phyloP scores from a whole-genome alignment of 352 stramenopile species.

The Phytophthora sojae region DNA sequence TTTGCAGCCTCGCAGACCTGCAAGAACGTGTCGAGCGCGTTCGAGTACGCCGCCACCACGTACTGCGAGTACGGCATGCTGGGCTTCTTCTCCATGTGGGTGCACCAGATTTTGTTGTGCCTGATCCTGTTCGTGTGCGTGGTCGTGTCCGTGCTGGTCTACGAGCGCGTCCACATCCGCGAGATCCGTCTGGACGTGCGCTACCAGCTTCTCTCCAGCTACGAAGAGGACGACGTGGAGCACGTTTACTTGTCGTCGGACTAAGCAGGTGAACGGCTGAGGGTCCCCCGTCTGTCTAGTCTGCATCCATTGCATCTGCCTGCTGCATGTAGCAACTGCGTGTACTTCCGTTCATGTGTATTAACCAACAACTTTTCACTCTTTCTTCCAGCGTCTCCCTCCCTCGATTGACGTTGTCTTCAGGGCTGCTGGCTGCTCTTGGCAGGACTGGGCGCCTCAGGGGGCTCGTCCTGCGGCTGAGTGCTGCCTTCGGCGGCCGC shows the following conservation, averaged over 20 bases:
- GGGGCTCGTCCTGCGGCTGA: constrained; percentile 16
- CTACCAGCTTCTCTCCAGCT: constrained; percentile 81
- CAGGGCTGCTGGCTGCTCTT: constrained; percentile 21
- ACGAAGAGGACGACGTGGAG: constrained; percentile 85
- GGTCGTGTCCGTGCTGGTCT: constrained; percentile 75
- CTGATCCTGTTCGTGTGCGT: constrained; percentile 80
- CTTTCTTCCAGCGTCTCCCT: background rate
- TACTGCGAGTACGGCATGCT: constrained; percentile 87
- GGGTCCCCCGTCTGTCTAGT: constrained; percentile 2
- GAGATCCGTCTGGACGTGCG: constrained; percentile 62
- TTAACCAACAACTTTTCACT: constrained; percentile 18
- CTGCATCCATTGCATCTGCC: constrained; percentile 18
- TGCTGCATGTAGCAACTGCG: constrained; percentile 22
- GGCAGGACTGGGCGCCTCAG: constrained; percentile 8
- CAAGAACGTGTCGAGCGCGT: constrained; percentile 47
- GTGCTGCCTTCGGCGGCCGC: background rate
- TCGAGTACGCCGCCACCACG: constrained; percentile 56
- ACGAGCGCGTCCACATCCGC: constrained; percentile 77
- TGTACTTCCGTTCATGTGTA: constrained; percentile 25
- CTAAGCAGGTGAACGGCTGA: constrained; percentile 23
- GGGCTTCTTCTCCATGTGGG: constrained; percentile 88
- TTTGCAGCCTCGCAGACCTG: constrained; percentile 68
- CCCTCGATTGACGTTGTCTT: background rate
- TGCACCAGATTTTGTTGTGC: constrained; percentile 84
- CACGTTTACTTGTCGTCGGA: constrained; percentile 81